Base-by-base conservation (phyloP, 148 eudicot genomes). In the Drosera capensis region DNA sequence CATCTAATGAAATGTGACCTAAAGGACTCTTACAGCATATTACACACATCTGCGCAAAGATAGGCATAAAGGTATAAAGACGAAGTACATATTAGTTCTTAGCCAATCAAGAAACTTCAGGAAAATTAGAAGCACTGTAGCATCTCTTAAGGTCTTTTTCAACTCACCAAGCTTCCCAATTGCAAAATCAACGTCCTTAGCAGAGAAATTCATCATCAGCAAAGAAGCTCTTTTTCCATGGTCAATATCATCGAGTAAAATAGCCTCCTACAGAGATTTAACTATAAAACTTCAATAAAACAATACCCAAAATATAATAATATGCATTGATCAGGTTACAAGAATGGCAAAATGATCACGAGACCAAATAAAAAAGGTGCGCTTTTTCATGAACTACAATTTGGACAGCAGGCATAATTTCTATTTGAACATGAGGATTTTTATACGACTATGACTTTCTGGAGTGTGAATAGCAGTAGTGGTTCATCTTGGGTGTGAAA, bases 111-210 rank as follows among this genome's bases (percentile, higher is more conserved):
- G n/a, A n/a, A n/a, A n/a, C n/a, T n/a, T n/a, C n/a, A n/a, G n/a
- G n/a, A n/a, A n/a, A n/a, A n/a, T n/a, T n/a, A n/a, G n/a, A n/a
- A n/a, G n/a, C n/a, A n/a, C n/a, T n/a, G n/a, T n/a, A n/a, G n/a
- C n/a, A n/a, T 40, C 43, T 1, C 2, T 3, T 11, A 40, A 40
- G 20, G 19, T 37, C 22, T 40, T 15, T 8, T 16, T 49, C 39
- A 49, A 71, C 90, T 52, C 58, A 90, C 99, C 99, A 61, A 84
- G 76, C 61, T 64, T 90, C 57, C 51, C 52, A 25, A 84, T 68
- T 39, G 99, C 95, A 69, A 73, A 80, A 48, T 76, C 71, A 30
- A 90, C 71, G 66, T 84, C 73, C 34, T 69, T 78, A 42, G 49
- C 19, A 46, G 95, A 62, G 52, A 90, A 90, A 54, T 73, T 75